Evolutionary conservation across 2,329 filamentous ascomycete genomes (phyloP).

Genomic region (Fonsecaea monophora): DNA sequence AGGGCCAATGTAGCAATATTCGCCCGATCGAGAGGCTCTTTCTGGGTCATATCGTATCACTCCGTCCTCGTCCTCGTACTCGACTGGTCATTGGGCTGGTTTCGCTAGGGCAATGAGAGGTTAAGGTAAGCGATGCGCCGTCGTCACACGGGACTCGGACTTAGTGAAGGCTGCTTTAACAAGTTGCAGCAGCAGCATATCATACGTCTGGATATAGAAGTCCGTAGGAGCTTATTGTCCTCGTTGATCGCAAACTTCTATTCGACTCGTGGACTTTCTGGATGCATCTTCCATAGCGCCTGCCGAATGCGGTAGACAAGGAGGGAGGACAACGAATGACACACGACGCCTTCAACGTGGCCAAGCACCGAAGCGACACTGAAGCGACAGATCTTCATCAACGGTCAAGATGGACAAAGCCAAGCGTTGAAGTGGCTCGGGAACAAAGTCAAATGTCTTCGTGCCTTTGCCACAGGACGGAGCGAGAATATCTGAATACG

Average conservation of each 20-base stretch:
- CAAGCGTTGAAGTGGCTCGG: not conserved
- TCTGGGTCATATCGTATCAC: not conserved
- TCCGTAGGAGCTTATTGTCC: not conserved
- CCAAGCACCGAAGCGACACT: not conserved
- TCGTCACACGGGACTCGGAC: not conserved
- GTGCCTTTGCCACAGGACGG: not conserved
- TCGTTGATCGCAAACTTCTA: not conserved
- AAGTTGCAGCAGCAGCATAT: not conserved
- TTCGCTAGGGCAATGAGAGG: not conserved
- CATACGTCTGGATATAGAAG: not conserved
- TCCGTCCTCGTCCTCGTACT: not conserved
- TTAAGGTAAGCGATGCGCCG: not conserved
- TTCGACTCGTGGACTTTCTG: not conserved
- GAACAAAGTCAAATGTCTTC: not conserved
- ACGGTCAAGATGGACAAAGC: not conserved
- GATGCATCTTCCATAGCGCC: not conserved
- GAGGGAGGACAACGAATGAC: not conserved
- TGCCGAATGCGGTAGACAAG: not conserved
- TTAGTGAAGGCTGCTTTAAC: constrained; percentile 2
- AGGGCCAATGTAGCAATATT: not conserved
- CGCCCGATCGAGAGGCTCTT: not conserved
- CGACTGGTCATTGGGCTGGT: not conserved
- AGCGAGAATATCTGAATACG: not conserved
- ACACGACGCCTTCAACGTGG: not conserved
- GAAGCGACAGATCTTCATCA: not conserved